A percentile compares a stretch with the other conserved stretches of the same genome.
phyloP scores from a whole-genome alignment of 176 grass and related monocot genomes.

The Guadua angustifolia region DNA sequence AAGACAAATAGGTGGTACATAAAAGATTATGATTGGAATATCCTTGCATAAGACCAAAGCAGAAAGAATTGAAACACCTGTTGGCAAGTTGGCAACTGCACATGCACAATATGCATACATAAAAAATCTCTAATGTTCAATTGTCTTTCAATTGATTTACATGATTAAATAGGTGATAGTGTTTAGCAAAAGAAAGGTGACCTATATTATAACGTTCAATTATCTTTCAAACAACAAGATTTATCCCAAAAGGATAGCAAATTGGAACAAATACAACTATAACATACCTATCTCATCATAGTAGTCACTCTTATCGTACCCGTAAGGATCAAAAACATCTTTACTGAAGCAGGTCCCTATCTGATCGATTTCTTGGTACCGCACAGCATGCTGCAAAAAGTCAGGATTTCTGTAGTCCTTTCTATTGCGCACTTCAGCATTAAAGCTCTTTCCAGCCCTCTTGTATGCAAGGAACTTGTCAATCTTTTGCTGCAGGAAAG shows the following conservation, averaged over 20 bases:
- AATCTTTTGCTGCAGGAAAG: constrained; percentile 73
- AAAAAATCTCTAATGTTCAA: background rate
- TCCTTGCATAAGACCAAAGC: background rate
- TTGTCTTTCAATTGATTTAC: background rate
- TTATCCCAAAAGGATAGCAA: background rate
- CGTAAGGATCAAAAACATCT: constrained; percentile 92
- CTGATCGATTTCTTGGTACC: constrained; percentile 98
- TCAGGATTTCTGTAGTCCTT: constrained; percentile 96
- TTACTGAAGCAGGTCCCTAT: constrained; percentile 93
- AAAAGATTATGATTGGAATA: constrained; percentile 31
- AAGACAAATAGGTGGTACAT: constrained; percentile 26
- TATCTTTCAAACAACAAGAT: constrained; percentile 3
- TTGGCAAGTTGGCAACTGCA: background rate
- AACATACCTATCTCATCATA: constrained; percentile 83
- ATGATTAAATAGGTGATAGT: background rate
- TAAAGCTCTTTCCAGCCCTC: constrained; percentile 89
- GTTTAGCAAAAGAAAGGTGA: constrained; percentile 18
- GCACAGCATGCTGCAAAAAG: constrained; percentile 95
- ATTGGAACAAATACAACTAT: constrained; percentile 21
- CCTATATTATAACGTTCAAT: constrained; percentile 1
- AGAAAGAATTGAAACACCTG: constrained; percentile 13
- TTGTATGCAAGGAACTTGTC: constrained; percentile 78
- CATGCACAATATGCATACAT: background rate
- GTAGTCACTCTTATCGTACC: constrained; percentile 83
- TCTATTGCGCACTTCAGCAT: constrained; percentile 91